Evolutionary conservation across 495 filamentous ascomycete genomes (phyloP).

Genomic region (Chaetomium cochliodes): DNA sequence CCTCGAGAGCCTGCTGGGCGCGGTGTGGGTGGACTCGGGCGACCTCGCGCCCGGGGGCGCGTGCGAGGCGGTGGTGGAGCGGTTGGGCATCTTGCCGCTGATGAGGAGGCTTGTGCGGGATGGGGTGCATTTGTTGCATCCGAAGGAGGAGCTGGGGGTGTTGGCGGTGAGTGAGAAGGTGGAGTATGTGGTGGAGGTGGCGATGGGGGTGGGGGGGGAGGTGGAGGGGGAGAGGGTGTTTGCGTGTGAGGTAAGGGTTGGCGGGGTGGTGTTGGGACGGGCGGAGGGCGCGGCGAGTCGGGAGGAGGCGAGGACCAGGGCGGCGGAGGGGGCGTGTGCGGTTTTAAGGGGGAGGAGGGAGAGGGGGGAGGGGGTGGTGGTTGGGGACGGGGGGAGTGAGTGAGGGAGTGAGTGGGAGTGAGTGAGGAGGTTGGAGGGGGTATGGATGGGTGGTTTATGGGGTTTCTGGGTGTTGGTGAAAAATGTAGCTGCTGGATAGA

Average conservation of each 20-base stretch:
- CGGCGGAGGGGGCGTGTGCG: conserved; percentile 51
- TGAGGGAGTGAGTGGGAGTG: not conserved
- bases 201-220: conserved; percentile 22
- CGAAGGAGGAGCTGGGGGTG: conserved; percentile 66
- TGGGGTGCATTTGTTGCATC: conserved; percentile 64
- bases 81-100: conserved; percentile 62
- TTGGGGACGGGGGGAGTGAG: not conserved
- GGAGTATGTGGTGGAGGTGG: conserved; percentile 42
- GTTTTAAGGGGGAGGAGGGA: conserved; percentile 22
- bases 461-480: no score
- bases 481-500: no score
- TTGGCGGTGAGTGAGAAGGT: conserved; percentile 54
- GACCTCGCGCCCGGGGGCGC: conserved; percentile 45
- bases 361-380: not conserved
- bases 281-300: conserved; percentile 48
- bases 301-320: conserved; percentile 58
- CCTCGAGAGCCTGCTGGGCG: conserved; percentile 77
- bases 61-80: conserved; percentile 59
- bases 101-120: conserved; percentile 60
- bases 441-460: not conserved
- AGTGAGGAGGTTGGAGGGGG: not conserved
- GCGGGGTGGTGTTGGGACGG: conserved; percentile 45
- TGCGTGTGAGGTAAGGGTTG: conserved; percentile 53
- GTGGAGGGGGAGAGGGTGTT: conserved; percentile 32
- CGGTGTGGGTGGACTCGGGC: conserved; percentile 79